phyloP scores from a whole-genome alignment of 1,139 yeast genomes.

The Candida tropicalis region DNA sequence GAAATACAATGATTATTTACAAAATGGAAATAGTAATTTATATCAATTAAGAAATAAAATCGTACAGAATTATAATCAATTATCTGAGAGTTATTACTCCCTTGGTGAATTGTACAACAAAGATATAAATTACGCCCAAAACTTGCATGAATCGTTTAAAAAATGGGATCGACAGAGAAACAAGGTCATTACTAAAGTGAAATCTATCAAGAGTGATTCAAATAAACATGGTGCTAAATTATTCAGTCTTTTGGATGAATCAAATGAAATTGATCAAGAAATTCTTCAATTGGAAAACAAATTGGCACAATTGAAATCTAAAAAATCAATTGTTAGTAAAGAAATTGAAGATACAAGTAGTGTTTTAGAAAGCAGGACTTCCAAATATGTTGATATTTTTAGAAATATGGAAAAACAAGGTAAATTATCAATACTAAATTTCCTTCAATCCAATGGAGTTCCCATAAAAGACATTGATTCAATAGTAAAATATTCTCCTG shows the following conservation, averaged over 20 bases:
- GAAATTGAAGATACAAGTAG: constrained; percentile 57
- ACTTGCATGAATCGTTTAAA: constrained; percentile 37
- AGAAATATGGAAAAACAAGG: constrained; percentile 45
- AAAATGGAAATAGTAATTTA: constrained; percentile 37
- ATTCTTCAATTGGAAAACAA: constrained; percentile 44
- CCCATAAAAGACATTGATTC: constrained; percentile 22
- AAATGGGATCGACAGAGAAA: constrained; percentile 48
- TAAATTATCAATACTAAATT: constrained; percentile 29
- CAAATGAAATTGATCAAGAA: constrained; percentile 40
- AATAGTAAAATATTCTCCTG: constrained; percentile 27
- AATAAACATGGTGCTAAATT: constrained; percentile 51
- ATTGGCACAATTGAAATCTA: constrained; percentile 37
- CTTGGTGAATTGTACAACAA: constrained; percentile 51
- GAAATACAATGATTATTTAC: constrained; percentile 19
- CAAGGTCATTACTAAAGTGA: constrained; percentile 37
- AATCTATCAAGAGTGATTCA: constrained; percentile 41
- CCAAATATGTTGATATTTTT: constrained; percentile 45
- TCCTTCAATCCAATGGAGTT: constrained; percentile 28
- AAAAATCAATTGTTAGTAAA: constrained; percentile 35
- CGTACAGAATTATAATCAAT: constrained; percentile 30
- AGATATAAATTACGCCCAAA: constrained; percentile 34
- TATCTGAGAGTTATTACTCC: constrained; percentile 48
- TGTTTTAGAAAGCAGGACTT: constrained; percentile 53
- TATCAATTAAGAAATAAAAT: constrained; percentile 30
- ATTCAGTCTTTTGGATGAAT: constrained; percentile 36